Base-by-base conservation (phyloP, 2,329 filamentous ascomycete species). In the Boeremia lycopersici region DNA sequence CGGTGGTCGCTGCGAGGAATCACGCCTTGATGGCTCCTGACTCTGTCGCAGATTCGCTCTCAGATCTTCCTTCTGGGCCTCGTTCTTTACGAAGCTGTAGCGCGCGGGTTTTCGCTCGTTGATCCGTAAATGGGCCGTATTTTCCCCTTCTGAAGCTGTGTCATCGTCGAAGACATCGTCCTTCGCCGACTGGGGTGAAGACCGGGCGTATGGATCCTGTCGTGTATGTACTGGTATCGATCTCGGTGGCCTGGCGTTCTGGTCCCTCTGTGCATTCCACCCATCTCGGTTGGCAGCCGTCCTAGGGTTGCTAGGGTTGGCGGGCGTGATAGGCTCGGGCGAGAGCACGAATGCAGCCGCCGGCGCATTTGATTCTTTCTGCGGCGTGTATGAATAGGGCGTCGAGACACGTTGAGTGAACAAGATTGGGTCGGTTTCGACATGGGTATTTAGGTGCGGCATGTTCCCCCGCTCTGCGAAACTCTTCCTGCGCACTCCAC, bases 271-370 rank as follows among this genome's bases (percentile, higher is more conserved):
- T 10, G 45, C 8, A 10, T 55, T 40, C 29, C 46, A 41, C 6
- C 34, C 28, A 42, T 65, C 60, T 10, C 58, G 59, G n/a, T 60
- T 25, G 64, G 61, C 43, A 65, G 60, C 33, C 4, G 71, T 58
- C 48, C 63, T 60, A 55, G 71, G 53, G 61, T 67, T 52, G 62
- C 63, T 60, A 50, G 64, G 65, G 10, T 61, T 65, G 15, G 71
- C 69, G 6, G 79, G 77, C 26, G 77, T 78, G 35, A 79, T 71
- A 5, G 77, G 64, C 57, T 83, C 81, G 25, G 81, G 81, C 7
- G 82, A 81, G 15, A 82, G 71, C 44, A 78, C 75, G 26, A 72
- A 77, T 28, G 78, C 79, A 25, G 67, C 71, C 35, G 74, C 74
- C 1, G 68, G 67, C 5, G 70, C 65, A 49, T 51, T 64, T 34